Base-by-base conservation (phyloP, 129 eudicot species). In the Cynara cardunculus region DNA sequence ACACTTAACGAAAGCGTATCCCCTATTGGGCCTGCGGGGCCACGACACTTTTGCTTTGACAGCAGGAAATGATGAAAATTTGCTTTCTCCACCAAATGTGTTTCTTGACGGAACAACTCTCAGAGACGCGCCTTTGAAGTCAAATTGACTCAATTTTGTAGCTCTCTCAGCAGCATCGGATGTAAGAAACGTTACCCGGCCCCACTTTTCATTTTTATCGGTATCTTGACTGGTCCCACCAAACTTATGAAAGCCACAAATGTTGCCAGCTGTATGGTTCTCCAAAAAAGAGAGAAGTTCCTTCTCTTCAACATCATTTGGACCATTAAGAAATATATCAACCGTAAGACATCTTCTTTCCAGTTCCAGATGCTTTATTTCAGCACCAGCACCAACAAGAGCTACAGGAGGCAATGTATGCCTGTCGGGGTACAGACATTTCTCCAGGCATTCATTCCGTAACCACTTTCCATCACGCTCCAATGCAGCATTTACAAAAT, bases 311-410 rank as follows among this genome's bases (percentile, higher is more conserved):
- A 95, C 34, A 49, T 86, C 83, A 31, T 74, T 83, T 64, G 74
- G 25, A 31, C 86, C 82, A 7, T 91, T 81, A 68, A 79, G 80
- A 25, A 53, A 90, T 30, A 92, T 72, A 28, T 95, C 94, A n/a
- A 95, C 94, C n/a, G 88, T 90, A 78, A 95, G 88, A 77, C 49
- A 87, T 82, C 90, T 88, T 80, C 83, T 86, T 16, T 90, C 89
- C 27, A 92, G 89, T 84, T 95, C 99, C 84, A 95, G 82, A 85
- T 95, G 99, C 71, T 90, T 95, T 72, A 95, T 89, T 80, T 86
- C 91, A 24, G 91, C 99, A 78, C 99, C 99, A 49, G 97, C 91
- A 49, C 99, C 99, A 79, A 92, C 81, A 4, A 95, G 79, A 72
- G 97, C 99, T 28, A 90, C 84, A 85, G 96, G 85, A n/a, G 96